Conservation (phyloP, 2,329 filamentous ascomycete species). For the Stagonosporopsis cucurbitacearum region DNA sequence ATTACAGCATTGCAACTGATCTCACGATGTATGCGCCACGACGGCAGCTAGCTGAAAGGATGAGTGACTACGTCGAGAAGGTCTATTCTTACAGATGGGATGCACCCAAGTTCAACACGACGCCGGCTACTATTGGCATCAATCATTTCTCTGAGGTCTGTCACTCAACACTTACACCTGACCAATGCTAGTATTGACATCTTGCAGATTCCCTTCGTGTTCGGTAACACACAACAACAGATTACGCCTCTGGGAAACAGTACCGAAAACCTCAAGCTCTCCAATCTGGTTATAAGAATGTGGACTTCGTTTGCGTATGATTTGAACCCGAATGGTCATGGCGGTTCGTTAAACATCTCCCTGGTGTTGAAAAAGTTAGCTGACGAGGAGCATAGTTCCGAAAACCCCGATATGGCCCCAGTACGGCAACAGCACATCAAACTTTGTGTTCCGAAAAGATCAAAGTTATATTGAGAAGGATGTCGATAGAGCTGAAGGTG, state of each 20-base stretch:
- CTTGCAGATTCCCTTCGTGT: constrained; percentile 38
- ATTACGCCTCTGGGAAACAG: constrained; percentile 38
- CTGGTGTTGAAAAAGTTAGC: neutral
- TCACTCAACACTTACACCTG: neutral
- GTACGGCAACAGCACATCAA: constrained; percentile 27
- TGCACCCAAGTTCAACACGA: constrained; percentile 41
- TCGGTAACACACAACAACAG: constrained; percentile 36
- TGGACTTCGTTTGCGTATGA: constrained; percentile 42
- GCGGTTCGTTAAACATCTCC: constrained; percentile 14
- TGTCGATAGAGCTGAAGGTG: constrained; percentile 27
- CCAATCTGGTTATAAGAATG: constrained; percentile 37
- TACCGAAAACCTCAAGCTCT: constrained; percentile 30
- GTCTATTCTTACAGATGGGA: constrained; percentile 44
- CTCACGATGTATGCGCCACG: constrained; percentile 39
- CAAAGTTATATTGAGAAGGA: constrained; percentile 36
- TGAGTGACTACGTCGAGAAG: constrained; percentile 27
- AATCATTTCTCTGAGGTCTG: constrained; percentile 41
- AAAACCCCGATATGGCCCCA: constrained; percentile 26
- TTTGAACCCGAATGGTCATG: constrained; percentile 39
- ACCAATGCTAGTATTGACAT: neutral
- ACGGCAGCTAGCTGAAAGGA: constrained; percentile 30
- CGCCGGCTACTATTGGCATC: constrained; percentile 33
- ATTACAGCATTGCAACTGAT: constrained; percentile 39
- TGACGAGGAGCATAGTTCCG: constrained; percentile 17
- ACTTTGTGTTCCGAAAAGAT: constrained; percentile 40